Base-by-base conservation (phyloP, 805 yeast species). In the Candida nanaspora region DNA sequence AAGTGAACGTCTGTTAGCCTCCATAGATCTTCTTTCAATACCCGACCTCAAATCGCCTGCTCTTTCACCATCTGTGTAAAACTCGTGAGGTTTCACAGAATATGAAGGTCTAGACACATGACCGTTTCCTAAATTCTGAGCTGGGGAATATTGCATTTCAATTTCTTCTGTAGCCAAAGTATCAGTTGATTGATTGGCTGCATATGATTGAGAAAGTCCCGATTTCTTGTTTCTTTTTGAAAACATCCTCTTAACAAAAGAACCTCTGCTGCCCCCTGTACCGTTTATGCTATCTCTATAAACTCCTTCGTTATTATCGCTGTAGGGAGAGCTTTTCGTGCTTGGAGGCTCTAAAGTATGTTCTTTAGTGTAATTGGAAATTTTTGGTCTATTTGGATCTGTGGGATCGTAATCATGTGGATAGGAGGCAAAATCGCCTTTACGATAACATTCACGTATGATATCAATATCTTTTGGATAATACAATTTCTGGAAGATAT, bases 361-460 rank as follows among this genome's bases (percentile, higher is more conserved):
- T 5, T 56, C 59, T 19, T 54, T 51, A 6, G 66, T 56, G 51
- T 75, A 72, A 37, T 70, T 64, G 32, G 77, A 66, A 25, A 82
- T 64, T 45, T 70, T 70, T 14, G 66, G 69, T 49, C 84, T 70
- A 45, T 79, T 63, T 25, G 89, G 86, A 59, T 83, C 89, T 2
- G 94, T 83, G 34, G 94, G 94, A 34, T 84, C 94, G 55, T 81
- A 84, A 40, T 74, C 70, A 10, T 57, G 62, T 10, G 88, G 88
- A 55, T 79, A 83, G 29, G 71, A 76, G 43, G 68, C 78, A 51
- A 74, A 84, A 49, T 80, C 83, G 36, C 93, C 93, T 41, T 71
- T 66, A 21, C 61, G 60, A 49, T 77, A 80, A 61, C 85, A 73
- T 59, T 85, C 93, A 52, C 93, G 65, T 41, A 85, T 71, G 46